These are phyloP conservation scores for Spiromastix sp. DNA, from an alignment of 2,329 filamentous ascomycete genomes.

Conservation along the genomic window DNA sequence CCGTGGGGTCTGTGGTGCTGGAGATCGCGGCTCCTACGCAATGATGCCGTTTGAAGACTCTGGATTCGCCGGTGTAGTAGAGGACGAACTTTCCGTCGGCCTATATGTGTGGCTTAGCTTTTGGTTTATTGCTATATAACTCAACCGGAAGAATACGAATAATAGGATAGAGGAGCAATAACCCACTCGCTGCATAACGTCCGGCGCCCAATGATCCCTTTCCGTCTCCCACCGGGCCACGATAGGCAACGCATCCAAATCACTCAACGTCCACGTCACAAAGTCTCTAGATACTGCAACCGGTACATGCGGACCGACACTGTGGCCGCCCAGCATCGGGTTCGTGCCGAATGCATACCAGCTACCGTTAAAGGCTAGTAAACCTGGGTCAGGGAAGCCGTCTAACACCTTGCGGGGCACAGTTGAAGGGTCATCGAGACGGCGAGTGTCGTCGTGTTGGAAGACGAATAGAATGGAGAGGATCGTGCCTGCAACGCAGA, in stretches of 20 bases:
- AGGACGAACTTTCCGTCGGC: slow-evolving; percentile 43
- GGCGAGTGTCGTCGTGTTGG: slow-evolving; percentile 11
- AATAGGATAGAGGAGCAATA: background rate
- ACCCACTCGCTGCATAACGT: slow-evolving; percentile 40
- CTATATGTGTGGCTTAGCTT: too few species aligned
- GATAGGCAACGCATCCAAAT: slow-evolving; percentile 42
- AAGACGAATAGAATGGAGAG: slow-evolving; percentile 14
- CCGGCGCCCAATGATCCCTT: slow-evolving; percentile 50
- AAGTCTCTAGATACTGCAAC: slow-evolving; percentile 19
- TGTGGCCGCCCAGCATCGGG: slow-evolving; percentile 11
- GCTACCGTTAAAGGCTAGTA: slow-evolving; percentile 21
- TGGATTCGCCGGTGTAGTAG: slow-evolving; percentile 45
- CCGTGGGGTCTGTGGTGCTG: slow-evolving; percentile 13
- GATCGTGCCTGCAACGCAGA: too few species aligned
- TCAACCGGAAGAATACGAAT: background rate
- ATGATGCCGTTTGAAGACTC: slow-evolving; percentile 32
- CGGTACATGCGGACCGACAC: slow-evolving; percentile 36
- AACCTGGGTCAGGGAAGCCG: slow-evolving; percentile 23
- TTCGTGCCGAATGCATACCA: slow-evolving; percentile 26
- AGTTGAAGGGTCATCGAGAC: slow-evolving; percentile 10
- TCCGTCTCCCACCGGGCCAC: slow-evolving; percentile 43
- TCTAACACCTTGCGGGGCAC: slow-evolving; percentile 5
- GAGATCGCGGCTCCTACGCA: slow-evolving; percentile 48
- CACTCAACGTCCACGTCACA: slow-evolving; percentile 35
- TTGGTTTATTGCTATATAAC: background rate